Evolutionary conservation across 176 grass and related monocot species (phyloP).

Genomic region (Microstegium vimineum): DNA sequence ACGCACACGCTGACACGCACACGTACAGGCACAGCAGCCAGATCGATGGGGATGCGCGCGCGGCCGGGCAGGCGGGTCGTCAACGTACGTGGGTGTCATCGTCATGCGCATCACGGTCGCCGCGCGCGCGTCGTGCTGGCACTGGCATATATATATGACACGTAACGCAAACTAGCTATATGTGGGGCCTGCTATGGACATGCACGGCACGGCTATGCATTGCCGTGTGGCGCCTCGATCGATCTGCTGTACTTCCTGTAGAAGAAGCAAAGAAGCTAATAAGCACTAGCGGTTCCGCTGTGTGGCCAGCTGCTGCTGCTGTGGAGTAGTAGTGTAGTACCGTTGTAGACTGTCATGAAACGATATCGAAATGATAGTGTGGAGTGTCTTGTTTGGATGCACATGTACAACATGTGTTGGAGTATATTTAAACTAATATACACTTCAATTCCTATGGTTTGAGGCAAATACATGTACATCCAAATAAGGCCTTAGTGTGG

Average conservation of each 20-base stretch:
- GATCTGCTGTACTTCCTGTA: not conserved
- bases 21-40: not conserved
- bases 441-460: too few species aligned
- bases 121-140: too few species aligned
- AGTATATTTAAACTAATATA: too few species aligned
- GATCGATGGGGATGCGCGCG: not conserved
- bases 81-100: not conserved
- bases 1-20: constrained; percentile 10
- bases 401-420: too few species aligned
- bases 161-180: not conserved
- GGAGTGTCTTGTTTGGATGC: too few species aligned
- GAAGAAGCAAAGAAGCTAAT: not conserved
- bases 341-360: not conserved
- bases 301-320: too few species aligned
- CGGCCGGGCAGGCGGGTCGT: not conserved
- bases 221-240: not conserved
- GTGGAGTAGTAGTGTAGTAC: too few species aligned
- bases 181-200: not conserved
- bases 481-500: too few species aligned
- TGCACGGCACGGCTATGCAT: not conserved
- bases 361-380: not conserved
- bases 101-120: constrained; percentile 19
- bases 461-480: too few species aligned
- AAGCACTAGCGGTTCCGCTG: not conserved
- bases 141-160: too few species aligned